Evolutionary conservation across 1,284 basidiomycete genomes (phyloP), one percentile per base, ranked within the genome.

Genomic region (Marasmius oreades): DNA sequence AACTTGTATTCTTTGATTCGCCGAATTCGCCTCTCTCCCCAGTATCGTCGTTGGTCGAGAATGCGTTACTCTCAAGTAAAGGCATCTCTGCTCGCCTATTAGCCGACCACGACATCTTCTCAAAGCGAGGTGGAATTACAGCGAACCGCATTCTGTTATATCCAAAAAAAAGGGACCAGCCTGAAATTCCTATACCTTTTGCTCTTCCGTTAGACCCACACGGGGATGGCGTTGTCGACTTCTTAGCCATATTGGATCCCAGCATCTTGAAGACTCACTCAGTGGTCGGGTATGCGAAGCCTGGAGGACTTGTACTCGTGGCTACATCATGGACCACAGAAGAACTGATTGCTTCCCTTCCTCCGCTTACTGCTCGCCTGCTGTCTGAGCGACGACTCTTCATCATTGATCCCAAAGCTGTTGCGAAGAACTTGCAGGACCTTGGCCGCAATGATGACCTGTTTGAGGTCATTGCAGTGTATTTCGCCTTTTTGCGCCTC

Each of bases 231-330:
- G 72, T 73, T 50, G 75, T 80, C 1, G 86, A 90, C 68, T 88
- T 91, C 67, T 67, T 86, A 45, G 86, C 79, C n/a, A 70, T 91
- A n/a, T 70, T 89, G 20, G 90, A 92, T 57, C 78, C 82, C 39
- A 72, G 66, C 26, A 71, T 92, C 18, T 73, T 92, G 54, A 88
- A 84, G 64, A 80, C 86, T 0, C 89, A 92, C 62, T 76, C 78
- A 3, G 57, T 90, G 20, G 64, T 90, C 39, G 72, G 79, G 22
- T 77, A 83, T 56, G 84, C 85, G 6, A 84, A 81, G 59, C 69
- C 72, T 3, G 77, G 76, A 4, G 82, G 87, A 0, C 69, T 78
- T 0, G 74, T 91, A 7, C 79, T 92, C 45, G 63, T 91, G 24
- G 70, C 77, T 48, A 82, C 88, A 0, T 69, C 81, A 7, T 90